Percentiles rank a stretch among this genome's conserved stretches.
Evolutionary conservation across 2,329 filamentous ascomycete species (phyloP).

Genomic region (Pseudocercospora eumusae): DNA sequence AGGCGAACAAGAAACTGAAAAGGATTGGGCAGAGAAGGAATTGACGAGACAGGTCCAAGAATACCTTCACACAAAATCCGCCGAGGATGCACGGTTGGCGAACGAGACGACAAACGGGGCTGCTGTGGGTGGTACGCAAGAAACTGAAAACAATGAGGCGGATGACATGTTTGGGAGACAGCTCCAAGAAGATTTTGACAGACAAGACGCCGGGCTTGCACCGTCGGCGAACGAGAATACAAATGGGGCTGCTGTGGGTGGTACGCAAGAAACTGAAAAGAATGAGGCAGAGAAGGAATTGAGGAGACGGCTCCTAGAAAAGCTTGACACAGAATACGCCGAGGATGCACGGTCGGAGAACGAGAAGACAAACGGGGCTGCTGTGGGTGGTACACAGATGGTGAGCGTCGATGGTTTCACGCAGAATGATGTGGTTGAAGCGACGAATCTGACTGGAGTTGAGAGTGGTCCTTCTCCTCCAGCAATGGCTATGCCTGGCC

Average conservation of each 20-base stretch:
- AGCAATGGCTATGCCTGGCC: background rate
- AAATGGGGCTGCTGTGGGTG: no score
- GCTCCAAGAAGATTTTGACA: no score
- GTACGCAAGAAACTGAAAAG: no score
- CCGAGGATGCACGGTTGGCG: no score
- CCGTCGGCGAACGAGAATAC: no score
- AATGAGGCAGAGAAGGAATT: background rate
- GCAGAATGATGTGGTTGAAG: background rate
- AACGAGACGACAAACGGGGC: no score
- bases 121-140: no score
- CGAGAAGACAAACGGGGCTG: background rate
- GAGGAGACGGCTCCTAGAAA: background rate
- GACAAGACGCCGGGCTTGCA: no score
- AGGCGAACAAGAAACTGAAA: background rate
- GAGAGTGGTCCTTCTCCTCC: background rate
- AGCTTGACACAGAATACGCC: background rate
- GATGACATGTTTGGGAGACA: background rate
- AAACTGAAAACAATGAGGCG: background rate
- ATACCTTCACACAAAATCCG: no score
- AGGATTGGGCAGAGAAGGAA: no score
- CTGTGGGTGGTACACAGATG: background rate
- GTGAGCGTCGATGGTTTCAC: background rate
- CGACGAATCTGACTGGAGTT: background rate
- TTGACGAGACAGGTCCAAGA: no score
- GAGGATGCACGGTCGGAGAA: background rate